phyloP scores from a whole-genome alignment of 305 asterid genomes.

The Fraxinus sp. region DNA sequence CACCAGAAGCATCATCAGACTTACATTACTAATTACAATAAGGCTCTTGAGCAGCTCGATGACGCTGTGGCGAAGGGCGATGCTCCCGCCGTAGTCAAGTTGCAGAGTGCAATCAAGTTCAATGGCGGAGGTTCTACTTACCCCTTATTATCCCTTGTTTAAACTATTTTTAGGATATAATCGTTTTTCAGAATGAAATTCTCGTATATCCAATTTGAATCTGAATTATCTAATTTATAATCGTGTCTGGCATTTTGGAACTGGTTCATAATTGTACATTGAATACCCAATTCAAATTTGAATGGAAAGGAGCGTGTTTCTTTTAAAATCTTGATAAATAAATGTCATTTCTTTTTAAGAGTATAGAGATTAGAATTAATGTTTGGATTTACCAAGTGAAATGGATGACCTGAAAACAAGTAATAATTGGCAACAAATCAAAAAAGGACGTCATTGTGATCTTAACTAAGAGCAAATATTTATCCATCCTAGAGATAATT shows the following conservation, averaged over 20 bases:
- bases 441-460: neutral
- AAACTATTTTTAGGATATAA: neutral
- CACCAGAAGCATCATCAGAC: slow-evolving; percentile 93
- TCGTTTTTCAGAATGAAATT: neutral
- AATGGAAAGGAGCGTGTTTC: neutral
- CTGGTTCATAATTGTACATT: neutral
- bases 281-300: neutral
- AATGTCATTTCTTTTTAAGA: neutral
- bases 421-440: neutral
- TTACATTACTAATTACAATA: slow-evolving; percentile 78
- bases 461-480: neutral
- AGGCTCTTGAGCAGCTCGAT: slow-evolving; percentile 78
- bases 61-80: slow-evolving; percentile 65
- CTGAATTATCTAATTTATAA: neutral
- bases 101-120: slow-evolving; percentile 83
- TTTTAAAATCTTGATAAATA: neutral
- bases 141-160: neutral
- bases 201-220: neutral
- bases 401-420: neutral
- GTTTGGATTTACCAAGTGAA: neutral
- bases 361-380: neutral
- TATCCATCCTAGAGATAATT: neutral
- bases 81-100: slow-evolving; percentile 59
- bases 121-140: slow-evolving; percentile 74
- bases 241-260: neutral